A percentile compares a stretch with the other conserved stretches of the same genome.
phyloP scores from a whole-genome alignment of 75 land plant genomes.

The Chamaecyparis obtusa region DNA sequence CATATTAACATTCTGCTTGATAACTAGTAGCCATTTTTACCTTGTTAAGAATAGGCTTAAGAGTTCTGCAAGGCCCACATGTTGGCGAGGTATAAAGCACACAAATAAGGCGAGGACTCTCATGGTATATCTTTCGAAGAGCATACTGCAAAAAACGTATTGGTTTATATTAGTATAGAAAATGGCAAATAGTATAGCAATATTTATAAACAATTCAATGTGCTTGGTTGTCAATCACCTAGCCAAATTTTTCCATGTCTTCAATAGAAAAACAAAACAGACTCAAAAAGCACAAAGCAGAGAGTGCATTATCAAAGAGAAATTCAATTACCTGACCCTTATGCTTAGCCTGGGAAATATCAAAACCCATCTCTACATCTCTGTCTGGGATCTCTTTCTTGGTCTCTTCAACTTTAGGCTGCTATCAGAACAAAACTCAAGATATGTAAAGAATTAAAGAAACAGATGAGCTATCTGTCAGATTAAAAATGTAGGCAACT shows the following conservation, averaged over 20 bases:
- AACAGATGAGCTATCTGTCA: neutral
- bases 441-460: neutral
- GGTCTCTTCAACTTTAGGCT: slow-evolving; percentile 62
- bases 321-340: slow-evolving; percentile 78
- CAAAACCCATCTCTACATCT: slow-evolving; percentile 84
- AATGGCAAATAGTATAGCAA: neutral
- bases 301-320: neutral
- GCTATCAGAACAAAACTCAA: slow-evolving; percentile 6
- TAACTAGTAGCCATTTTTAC: slow-evolving; percentile 30
- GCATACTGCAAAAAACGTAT: slow-evolving; percentile 70
- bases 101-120: slow-evolving; percentile 89
- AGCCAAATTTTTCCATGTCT: neutral
- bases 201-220: neutral
- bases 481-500: neutral
- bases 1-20: neutral
- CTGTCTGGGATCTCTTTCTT: slow-evolving; percentile 75
- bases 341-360: slow-evolving; percentile 84
- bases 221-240: neutral
- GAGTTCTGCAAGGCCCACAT: slow-evolving; percentile 96
- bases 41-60: slow-evolving; percentile 93
- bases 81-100: slow-evolving; percentile 96
- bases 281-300: neutral
- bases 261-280: neutral
- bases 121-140: slow-evolving; percentile 88
- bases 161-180: neutral